Conservation (phyloP, 176 grass and related monocot genomes). For the Pontederia paniculata region DNA sequence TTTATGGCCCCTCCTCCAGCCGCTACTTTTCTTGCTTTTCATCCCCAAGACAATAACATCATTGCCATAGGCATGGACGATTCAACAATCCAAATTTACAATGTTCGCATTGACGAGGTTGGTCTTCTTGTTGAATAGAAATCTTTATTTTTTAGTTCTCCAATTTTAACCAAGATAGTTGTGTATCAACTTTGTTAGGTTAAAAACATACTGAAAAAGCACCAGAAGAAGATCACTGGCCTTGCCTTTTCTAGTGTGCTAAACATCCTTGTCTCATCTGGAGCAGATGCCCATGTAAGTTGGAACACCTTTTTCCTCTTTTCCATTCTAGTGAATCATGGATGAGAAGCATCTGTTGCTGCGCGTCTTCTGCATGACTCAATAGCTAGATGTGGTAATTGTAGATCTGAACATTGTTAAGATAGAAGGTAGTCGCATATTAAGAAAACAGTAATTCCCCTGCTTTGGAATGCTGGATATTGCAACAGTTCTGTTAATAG, state of each 20-base stretch:
- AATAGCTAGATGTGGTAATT: no score
- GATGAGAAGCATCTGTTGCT: not conserved
- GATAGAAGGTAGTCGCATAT: no score
- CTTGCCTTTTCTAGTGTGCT: slow-evolving; percentile 4
- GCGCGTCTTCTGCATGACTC: no score
- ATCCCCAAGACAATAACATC: slow-evolving; percentile 12
- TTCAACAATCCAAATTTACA: slow-evolving; percentile 12
- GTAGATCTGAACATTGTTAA: no score
- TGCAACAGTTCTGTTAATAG: no score
- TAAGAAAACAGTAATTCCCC: no score
- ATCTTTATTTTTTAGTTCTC: not conserved
- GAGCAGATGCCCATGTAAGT: slow-evolving; percentile 11
- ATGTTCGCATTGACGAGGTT: slow-evolving; percentile 14
- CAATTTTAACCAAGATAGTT: not conserved
- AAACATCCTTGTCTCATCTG: slow-evolving; percentile 11
- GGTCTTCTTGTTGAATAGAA: not conserved
- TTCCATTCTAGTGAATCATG: not conserved
- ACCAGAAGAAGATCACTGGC: slow-evolving; percentile 15
- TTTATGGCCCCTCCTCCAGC: slow-evolving; percentile 7
- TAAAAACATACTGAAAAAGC: not conserved
- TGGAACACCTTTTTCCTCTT: not conserved
- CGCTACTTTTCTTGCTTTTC: slow-evolving; percentile 11
- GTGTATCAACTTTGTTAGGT: not conserved
- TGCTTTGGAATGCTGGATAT: no score
- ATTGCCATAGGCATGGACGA: slow-evolving; percentile 11